Evolutionary conservation across 2,329 filamentous ascomycete genomes (phyloP), one percentile per base, ranked within the genome.

Genomic region (Colletotrichum sp.): DNA sequence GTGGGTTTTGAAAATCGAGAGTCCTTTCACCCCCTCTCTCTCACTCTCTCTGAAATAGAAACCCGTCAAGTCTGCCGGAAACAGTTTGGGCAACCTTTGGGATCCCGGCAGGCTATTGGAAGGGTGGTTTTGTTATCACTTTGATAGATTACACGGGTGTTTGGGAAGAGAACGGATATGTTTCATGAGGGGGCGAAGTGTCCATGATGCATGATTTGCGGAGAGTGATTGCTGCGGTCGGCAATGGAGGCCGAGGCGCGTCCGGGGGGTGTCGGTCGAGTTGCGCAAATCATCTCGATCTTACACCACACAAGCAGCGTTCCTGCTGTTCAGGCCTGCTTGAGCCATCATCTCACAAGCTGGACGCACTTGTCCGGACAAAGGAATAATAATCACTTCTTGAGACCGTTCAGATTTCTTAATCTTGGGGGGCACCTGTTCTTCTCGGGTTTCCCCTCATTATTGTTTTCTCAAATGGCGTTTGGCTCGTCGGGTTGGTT

Each of bases 141-240:
- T 13, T 57, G 18, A 28, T 55, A 32, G 28, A 61, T 76, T 67
- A 66, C 60, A 48, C 15, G 32, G 24, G 48, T 74, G 58, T 73
- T 74, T 65, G 70, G 48, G 65, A 69, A 52, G 65, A 65, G 36
- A 65, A 74, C 43, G 18, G 68, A 26, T 69, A 65, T 76, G 71
- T 73, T 74, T 69, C 74, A 69, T 69, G 18, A 52, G 71, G 43
- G 70, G 43, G 58, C 18, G 21, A 43, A 68, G 64, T 55, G 70
- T 60, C 70, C 58, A 74, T 76, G 74, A 69, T 76, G 70, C 74
- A 76, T 74, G 74, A 74, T 76, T 76, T 73, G 70, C 64, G 48
- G 64, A 48, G 57, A 30, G 32, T 34, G 73, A 67, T 63, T 52
- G 34, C 63, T 73, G 26, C 28, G 18, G 69, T 73, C 64, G 72